Base-by-base conservation (phyloP, 148 eudicot species). In the Cornus kousa region DNA sequence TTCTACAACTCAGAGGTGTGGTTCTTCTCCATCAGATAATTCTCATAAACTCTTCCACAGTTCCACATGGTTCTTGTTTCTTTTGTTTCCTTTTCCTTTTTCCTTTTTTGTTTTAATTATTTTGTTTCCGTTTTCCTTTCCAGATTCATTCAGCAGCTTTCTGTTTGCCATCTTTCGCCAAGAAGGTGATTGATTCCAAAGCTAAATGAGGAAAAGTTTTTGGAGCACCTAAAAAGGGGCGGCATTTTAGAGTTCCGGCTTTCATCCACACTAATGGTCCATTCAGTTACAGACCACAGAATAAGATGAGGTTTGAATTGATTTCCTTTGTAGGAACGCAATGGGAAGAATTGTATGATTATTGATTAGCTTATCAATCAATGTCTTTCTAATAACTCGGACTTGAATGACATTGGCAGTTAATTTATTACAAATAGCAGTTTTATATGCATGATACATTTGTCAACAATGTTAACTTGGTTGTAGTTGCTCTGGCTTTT, bases 71-170 rank as follows among this genome's bases (percentile, higher is more conserved):
- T 78, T 80, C 22, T 9, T 24, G 23, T n/a, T 23, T 22, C 5
- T 0, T 48, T 0, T 73, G 35, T 40, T 22, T 35, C 8, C 3
- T 12, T 13, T 12, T 65, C 71, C 39, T 19, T 12, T 74, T 17
- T 66, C 79, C 91, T 43, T 43, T 43, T 43, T 6, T 6, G 4
- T 43, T 43, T 43, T 3, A 4, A 43, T 9, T 48, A 5, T 1
- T 48, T 0, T 71, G 37, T 43, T 23, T 37, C 9, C 5, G 4
- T 23, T 17, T 65, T 75, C 37, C 16, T 74, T 16, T 66, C 79
- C 93, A 95, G 99, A 89, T 96, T 68, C 99, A 96, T 67, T 43
- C 94, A 33, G 99, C 99, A 35, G 95, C 99, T 24, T 96, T 96
- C 85, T 96, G 99, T 80, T 88, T 96, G 85, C 99, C 99, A 0